These are phyloP conservation scores for Phialophora tarda DNA, from an alignment of 2,329 filamentous ascomycete genomes.

Conservation along the genomic window DNA sequence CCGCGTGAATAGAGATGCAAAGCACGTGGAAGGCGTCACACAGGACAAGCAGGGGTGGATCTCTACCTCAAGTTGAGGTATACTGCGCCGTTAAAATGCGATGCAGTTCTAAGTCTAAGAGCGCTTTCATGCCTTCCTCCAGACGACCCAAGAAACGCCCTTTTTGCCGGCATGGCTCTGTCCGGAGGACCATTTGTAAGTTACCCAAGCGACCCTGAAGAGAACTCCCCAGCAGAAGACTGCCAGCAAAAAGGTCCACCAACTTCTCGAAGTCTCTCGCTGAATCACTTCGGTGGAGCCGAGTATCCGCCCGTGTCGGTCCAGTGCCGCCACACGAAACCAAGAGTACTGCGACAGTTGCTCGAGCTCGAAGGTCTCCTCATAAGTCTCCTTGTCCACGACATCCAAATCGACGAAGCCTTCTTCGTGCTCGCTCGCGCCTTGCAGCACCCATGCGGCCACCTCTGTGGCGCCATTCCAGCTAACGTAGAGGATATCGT, in stretches of 20 bases:
- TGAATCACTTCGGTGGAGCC: constrained; percentile 22
- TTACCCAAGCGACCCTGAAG: constrained; percentile 10
- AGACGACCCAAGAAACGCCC: constrained; percentile 20
- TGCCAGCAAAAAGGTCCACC: constrained; percentile 20
- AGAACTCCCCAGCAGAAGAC: constrained; percentile 17
- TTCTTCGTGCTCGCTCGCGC: constrained; percentile 19
- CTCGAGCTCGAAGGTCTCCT: constrained; percentile 31
- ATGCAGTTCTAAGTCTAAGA: background rate
- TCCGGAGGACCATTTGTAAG: constrained; percentile 20
- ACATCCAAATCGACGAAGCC: constrained; percentile 29
- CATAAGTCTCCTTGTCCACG: constrained; percentile 31
- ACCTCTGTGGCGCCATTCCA: constrained; percentile 57
- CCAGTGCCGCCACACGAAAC: constrained; percentile 33
- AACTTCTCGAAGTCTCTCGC: constrained; percentile 16
- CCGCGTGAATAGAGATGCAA: background rate
- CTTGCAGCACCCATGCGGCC: constrained; percentile 32
- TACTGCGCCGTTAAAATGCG: background rate
- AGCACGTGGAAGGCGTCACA: background rate
- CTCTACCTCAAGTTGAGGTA: background rate
- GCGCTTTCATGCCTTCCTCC: constrained; percentile 12
- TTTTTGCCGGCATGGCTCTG: background rate
- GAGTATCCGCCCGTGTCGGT: constrained; percentile 23
- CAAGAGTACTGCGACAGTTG: constrained; percentile 18
- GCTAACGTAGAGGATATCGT: constrained; percentile 47
- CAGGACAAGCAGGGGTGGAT: background rate